Evolutionary conservation across 495 filamentous ascomycete genomes (phyloP).

Genomic region (Polyplosphaeria fusca): DNA sequence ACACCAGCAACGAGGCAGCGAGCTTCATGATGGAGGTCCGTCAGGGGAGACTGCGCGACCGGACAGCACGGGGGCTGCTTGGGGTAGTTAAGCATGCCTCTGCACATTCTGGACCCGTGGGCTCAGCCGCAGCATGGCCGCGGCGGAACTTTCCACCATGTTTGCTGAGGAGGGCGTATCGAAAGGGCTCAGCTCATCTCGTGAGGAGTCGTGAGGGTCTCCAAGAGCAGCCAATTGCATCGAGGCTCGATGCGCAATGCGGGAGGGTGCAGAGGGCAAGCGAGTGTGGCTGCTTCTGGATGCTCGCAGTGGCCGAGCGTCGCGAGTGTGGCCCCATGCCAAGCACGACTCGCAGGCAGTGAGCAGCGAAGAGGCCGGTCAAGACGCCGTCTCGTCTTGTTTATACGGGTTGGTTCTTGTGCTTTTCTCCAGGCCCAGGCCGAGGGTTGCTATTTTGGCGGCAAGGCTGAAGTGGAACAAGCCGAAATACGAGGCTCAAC

Average conservation of each 20-base stretch:
- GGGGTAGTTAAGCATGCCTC: too few relatives aligned
- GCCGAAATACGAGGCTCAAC: background rate
- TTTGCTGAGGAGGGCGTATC: background rate
- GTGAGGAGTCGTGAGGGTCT: too few relatives aligned
- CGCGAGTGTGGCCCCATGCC: background rate
- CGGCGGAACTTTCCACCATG: background rate
- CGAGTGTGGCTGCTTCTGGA: slow-evolving; percentile 11
- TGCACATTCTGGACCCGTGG: background rate
- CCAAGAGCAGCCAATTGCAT: background rate
- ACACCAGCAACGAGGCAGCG: background rate
- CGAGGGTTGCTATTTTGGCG: background rate
- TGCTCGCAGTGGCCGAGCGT: background rate
- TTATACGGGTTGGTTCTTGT: too few relatives aligned
- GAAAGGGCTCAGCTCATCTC: background rate
- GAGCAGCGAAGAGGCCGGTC: background rate
- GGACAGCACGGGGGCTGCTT: too few relatives aligned
- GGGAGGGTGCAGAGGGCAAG: too few relatives aligned
- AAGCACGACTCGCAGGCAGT: background rate
- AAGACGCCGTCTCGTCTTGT: too few relatives aligned
- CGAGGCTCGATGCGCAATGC: too few relatives aligned
- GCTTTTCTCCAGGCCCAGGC: background rate
- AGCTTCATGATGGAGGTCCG: slow-evolving; percentile 9
- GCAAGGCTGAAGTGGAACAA: background rate
- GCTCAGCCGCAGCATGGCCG: background rate
- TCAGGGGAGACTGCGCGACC: background rate